Percentiles rank a stretch among this genome's conserved stretches.
Conservation (phyloP, 257 asterid species). For the Nicotiana attenuata region DNA sequence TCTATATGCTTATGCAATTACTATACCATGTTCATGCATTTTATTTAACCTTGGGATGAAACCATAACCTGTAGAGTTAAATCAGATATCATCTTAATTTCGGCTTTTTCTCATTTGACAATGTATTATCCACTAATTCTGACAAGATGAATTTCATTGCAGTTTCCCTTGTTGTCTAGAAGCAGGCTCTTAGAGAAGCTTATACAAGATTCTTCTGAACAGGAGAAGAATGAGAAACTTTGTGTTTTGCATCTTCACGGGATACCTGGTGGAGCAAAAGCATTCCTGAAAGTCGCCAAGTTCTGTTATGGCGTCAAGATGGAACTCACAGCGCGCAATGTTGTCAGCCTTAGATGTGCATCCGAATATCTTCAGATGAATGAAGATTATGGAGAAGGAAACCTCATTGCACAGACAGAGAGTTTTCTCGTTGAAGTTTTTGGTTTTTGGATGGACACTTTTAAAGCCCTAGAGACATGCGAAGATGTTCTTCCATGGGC, state of each 20-base stretch:
- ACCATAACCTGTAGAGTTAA: not conserved
- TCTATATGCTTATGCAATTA: not conserved
- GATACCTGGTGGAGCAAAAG: slow-evolving; percentile 44
- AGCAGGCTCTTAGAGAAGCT: slow-evolving; percentile 34
- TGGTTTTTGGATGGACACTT: slow-evolving; percentile 32
- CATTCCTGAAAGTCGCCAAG: slow-evolving; percentile 40
- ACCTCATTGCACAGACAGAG: slow-evolving; percentile 36
- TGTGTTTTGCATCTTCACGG: slow-evolving; percentile 28
- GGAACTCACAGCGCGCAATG: slow-evolving; percentile 35
- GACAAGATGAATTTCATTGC: not conserved
- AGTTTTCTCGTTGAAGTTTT: slow-evolving; percentile 34
- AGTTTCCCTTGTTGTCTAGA: slow-evolving; percentile 49
- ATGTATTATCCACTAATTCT: not conserved
- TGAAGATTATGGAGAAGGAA: slow-evolving; percentile 42
- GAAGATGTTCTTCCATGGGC: slow-evolving; percentile 36
- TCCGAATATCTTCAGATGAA: slow-evolving; percentile 50
- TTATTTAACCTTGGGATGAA: not conserved
- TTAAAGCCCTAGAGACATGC: slow-evolving; percentile 42
- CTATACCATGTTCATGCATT: not conserved
- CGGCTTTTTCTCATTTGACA: not conserved
- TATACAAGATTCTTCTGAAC: slow-evolving; percentile 17
- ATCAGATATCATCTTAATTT: not conserved
- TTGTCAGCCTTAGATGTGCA: slow-evolving; percentile 42
- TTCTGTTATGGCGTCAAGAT: slow-evolving; percentile 43
- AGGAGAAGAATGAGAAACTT: slow-evolving; percentile 10